Evolutionary conservation across 2,329 filamentous ascomycete genomes (phyloP).

Genomic region (Setomelanomma holmii): DNA sequence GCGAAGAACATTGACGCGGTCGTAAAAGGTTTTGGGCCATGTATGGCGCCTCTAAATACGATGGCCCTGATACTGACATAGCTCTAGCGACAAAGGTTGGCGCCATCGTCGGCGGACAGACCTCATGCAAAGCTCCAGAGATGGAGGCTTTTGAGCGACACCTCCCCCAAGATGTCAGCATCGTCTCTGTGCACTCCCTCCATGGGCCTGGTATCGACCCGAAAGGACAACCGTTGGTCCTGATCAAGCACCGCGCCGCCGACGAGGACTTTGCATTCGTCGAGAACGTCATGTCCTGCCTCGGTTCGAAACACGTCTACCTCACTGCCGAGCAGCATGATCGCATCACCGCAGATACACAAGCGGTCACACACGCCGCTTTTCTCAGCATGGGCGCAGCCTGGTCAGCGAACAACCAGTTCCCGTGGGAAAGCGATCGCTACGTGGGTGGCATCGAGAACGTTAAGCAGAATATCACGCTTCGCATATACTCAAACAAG

Average conservation of each 20-base stretch:
- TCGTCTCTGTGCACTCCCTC: constrained; percentile 94
- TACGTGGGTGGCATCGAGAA: constrained; percentile 98
- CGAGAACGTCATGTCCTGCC: constrained; percentile 79
- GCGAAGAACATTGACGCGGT: constrained; percentile 88
- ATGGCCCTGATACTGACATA: constrained; percentile 12
- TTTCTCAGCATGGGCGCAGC: constrained; percentile 97
- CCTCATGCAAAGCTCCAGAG: constrained; percentile 96
- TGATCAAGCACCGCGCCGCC: constrained; percentile 92
- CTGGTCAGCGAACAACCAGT: constrained; percentile 94
- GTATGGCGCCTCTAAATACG: constrained; percentile 62
- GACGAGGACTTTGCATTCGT: constrained; percentile 79
- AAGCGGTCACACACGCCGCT: constrained; percentile 96
- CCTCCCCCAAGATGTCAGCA: constrained; percentile 86
- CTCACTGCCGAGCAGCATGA: constrained; percentile 89
- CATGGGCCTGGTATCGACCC: constrained; percentile 92
- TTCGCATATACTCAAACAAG: constrained; percentile 97
- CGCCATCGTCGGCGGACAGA: constrained; percentile 96
- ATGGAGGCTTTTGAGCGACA: constrained; percentile 91
- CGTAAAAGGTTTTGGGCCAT: constrained; percentile 88
- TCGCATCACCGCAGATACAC: constrained; percentile 96
- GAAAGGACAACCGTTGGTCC: constrained; percentile 85
- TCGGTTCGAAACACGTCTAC: constrained; percentile 85
- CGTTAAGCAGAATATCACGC: constrained; percentile 97
- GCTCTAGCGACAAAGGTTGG: constrained; percentile 85
- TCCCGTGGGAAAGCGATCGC: constrained; percentile 95